phyloP scores from a whole-genome alignment of 169 alveolate genomes.

The Plasmodium gallinaceum region DNA sequence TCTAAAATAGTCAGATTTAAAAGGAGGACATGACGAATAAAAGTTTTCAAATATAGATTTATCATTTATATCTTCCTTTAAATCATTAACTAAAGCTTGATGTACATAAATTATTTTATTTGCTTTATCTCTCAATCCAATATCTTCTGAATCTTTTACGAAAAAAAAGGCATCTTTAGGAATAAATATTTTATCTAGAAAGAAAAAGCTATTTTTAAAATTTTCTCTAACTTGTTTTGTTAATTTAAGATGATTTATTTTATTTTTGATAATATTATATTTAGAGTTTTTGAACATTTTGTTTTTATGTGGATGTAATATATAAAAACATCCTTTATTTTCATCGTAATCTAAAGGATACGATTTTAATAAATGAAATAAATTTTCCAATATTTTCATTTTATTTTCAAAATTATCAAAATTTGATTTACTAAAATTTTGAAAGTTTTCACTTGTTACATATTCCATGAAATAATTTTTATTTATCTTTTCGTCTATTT shows the following conservation, averaged over 20 bases:
- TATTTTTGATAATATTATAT: slow-evolving; percentile 32
- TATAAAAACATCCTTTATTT: slow-evolving; percentile 76
- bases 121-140: slow-evolving; percentile 18
- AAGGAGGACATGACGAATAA: slow-evolving; percentile 29
- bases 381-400: slow-evolving; percentile 35
- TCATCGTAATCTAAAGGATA: slow-evolving; percentile 76
- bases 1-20: slow-evolving; percentile 49
- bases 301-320: slow-evolving; percentile 70
- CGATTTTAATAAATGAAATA: slow-evolving; percentile 65
- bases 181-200: slow-evolving; percentile 67
- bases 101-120: slow-evolving; percentile 41
- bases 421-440: slow-evolving; percentile 16
- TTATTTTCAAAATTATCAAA: slow-evolving; percentile 41
- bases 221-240: slow-evolving; percentile 23
- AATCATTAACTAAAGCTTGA: slow-evolving; percentile 67
- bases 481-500: slow-evolving; percentile 40
- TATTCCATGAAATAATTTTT: slow-evolving; percentile 64
- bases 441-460: slow-evolving; percentile 31
- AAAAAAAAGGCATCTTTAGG: slow-evolving; percentile 77
- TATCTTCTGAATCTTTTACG: slow-evolving; percentile 55
- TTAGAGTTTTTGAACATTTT: slow-evolving; percentile 43
- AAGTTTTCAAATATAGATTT: slow-evolving; percentile 25
- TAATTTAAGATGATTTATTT: slow-evolving; percentile 16
- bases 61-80: slow-evolving; percentile 56
- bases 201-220: slow-evolving; percentile 68